Evolutionary conservation across 805 yeast genomes (phyloP).

Genomic region (Spathaspora arborariae): DNA sequence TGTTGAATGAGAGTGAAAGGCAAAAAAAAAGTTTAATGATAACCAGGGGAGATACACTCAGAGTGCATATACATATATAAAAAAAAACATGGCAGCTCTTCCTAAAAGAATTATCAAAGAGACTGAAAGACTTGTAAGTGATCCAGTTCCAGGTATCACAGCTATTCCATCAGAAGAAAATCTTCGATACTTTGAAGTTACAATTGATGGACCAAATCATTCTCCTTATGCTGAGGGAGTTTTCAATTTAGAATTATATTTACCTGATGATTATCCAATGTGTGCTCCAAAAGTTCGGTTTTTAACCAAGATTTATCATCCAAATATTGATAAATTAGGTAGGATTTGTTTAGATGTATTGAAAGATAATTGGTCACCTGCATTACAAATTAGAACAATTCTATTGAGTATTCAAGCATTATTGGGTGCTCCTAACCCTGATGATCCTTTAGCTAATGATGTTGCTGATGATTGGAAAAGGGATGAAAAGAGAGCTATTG

Average conservation of each 20-base stretch:
- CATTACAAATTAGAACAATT: slow-evolving; percentile 90
- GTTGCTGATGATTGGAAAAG: slow-evolving; percentile 97
- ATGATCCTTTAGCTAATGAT: slow-evolving; percentile 96
- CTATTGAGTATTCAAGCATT: slow-evolving; percentile 89
- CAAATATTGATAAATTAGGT: slow-evolving; percentile 92
- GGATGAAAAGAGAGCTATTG: slow-evolving; percentile 75
- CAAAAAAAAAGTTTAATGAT: not conserved
- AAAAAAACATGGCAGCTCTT: slow-evolving; percentile 50
- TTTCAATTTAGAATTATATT: slow-evolving; percentile 78
- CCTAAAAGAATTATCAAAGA: slow-evolving; percentile 96
- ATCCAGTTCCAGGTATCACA: slow-evolving; percentile 94
- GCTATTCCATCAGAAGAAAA: slow-evolving; percentile 95
- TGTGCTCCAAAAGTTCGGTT: slow-evolving; percentile 96
- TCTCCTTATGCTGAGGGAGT: slow-evolving; percentile 85
- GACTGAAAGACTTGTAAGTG: slow-evolving; percentile 86
- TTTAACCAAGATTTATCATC: slow-evolving; percentile 91
- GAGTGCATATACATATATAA: not conserved
- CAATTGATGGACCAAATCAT: slow-evolving; percentile 84
- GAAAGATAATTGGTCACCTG: slow-evolving; percentile 97
- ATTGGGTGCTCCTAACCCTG: slow-evolving; percentile 94
- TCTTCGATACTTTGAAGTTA: slow-evolving; percentile 86
- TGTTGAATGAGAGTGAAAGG: not conserved
- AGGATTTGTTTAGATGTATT: slow-evolving; percentile 93
- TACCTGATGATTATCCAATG: slow-evolving; percentile 98
- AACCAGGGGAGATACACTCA: not conserved